Conservation (phyloP, 1,139 yeast genomes). For the Diutina neorugosa region DNA sequence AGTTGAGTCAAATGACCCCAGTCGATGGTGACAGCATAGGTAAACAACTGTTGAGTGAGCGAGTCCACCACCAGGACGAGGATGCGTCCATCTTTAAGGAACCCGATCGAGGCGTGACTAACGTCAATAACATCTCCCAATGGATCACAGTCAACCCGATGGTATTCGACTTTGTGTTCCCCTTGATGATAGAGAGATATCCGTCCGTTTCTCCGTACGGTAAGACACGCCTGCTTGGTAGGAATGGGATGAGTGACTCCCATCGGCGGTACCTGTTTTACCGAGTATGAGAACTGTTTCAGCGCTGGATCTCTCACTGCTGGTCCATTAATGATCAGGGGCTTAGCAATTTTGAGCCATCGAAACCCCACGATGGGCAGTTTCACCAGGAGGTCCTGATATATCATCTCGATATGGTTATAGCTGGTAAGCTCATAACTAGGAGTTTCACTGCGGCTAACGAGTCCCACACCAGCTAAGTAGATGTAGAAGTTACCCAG, state of each 20-base stretch:
- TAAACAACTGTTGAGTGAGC: slow-evolving; percentile 24
- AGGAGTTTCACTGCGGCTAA: slow-evolving; percentile 13
- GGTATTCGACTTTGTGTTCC: slow-evolving; percentile 48
- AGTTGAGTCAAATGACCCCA: slow-evolving; percentile 51
- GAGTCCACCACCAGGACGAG: slow-evolving; percentile 37
- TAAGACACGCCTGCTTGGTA: slow-evolving; percentile 62
- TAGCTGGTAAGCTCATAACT: slow-evolving; percentile 35
- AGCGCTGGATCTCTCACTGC: slow-evolving; percentile 20
- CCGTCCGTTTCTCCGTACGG: slow-evolving; percentile 52
- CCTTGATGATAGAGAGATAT: slow-evolving; percentile 50
- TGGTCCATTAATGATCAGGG: slow-evolving; percentile 42
- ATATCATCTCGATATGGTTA: slow-evolving; percentile 35
- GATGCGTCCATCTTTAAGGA: slow-evolving; percentile 36
- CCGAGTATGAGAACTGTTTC: slow-evolving; percentile 35
- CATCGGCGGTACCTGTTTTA: slow-evolving; percentile 43
- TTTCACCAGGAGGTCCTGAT: slow-evolving; percentile 17
- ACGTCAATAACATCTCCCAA: slow-evolving; percentile 15
- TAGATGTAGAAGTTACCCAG: slow-evolving; percentile 39
- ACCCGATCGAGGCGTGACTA: slow-evolving; percentile 49
- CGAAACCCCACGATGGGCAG: slow-evolving; percentile 34
- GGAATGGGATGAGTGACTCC: slow-evolving; percentile 61
- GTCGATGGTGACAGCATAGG: slow-evolving; percentile 38
- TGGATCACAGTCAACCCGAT: slow-evolving; percentile 12
- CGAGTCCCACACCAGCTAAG: slow-evolving; percentile 31
- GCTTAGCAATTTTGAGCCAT: slow-evolving; percentile 63